These are phyloP conservation scores for Euphorbia peplus DNA, from an alignment of 345 rosid species.

Conservation along the genomic window DNA sequence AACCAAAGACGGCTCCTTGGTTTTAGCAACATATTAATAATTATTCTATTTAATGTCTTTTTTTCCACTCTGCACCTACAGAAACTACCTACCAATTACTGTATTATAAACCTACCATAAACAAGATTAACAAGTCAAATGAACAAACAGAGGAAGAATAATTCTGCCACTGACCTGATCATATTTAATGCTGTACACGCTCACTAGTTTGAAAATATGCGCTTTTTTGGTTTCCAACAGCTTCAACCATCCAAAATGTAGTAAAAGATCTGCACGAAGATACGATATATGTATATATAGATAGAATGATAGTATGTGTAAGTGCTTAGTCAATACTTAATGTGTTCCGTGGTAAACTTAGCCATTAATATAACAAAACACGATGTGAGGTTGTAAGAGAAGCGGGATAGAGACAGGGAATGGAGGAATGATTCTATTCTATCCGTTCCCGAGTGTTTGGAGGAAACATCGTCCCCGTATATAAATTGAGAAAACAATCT, in stretches of 20 bases:
- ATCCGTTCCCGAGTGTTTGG: no score
- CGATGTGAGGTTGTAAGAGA: no score
- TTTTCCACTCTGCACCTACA: neutral
- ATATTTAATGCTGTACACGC: neutral
- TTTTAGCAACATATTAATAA: neutral
- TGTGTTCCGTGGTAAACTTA: neutral
- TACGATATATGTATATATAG: neutral
- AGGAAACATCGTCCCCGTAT: no score
- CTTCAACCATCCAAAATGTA: no score
- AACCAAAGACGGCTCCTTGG: constrained; percentile 1
- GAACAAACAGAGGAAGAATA: neutral
- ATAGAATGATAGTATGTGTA: neutral
- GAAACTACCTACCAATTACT: constrained; percentile 15
- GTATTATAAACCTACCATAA: constrained; percentile 1
- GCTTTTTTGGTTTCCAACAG: neutral
- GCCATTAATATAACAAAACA: neutral
- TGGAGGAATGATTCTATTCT: no score
- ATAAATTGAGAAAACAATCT: no score
- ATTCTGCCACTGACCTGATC: neutral
- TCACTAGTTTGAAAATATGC: neutral
- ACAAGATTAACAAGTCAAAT: constrained; percentile 3
- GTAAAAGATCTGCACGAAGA: neutral
- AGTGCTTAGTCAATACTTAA: neutral
- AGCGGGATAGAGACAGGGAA: no score
- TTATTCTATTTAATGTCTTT: neutral